A percentile compares a stretch with the other conserved stretches of the same genome.
Conservation (phyloP, 495 filamentous ascomycete genomes). For the Letharia lupina region DNA sequence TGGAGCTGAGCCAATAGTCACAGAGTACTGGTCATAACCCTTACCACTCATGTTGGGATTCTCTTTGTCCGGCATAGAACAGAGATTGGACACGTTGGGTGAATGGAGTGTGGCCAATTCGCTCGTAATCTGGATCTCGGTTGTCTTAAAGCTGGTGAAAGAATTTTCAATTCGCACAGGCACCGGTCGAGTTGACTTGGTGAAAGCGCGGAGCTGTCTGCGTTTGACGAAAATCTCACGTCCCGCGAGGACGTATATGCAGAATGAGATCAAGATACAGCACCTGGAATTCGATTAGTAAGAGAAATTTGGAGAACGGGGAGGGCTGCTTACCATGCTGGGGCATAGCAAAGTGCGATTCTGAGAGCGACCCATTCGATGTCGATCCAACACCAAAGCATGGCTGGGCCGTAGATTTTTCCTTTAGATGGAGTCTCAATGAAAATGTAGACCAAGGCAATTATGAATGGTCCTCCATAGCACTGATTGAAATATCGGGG, state of each 20-base stretch:
- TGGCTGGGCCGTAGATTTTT: constrained; percentile 66
- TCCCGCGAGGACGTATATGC: constrained; percentile 67
- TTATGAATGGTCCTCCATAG: constrained; percentile 68
- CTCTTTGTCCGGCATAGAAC: background rate
- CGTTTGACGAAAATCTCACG: constrained; percentile 56
- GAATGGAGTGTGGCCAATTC: constrained; percentile 10
- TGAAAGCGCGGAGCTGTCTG: constrained; percentile 36
- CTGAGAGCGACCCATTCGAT: constrained; percentile 61
- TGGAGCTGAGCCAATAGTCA: constrained; percentile 17
- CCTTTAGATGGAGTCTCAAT: constrained; percentile 41
- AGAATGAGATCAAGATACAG: constrained; percentile 57
- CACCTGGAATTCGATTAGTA: constrained; percentile 31
- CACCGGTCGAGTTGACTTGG: background rate
- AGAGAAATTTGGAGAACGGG: background rate
- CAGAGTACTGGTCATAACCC: constrained; percentile 17
- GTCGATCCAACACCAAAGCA: constrained; percentile 82
- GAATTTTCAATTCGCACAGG: constrained; percentile 14
- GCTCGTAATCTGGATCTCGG: constrained; percentile 20
- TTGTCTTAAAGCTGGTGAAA: constrained; percentile 19
- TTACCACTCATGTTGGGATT: background rate
- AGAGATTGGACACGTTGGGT: background rate
- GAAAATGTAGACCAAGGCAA: constrained; percentile 61
- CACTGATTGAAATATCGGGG: constrained; percentile 31
- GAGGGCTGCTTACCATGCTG: constrained; percentile 55
- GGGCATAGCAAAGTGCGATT: constrained; percentile 72